Conservation (phyloP, 1,284 basidiomycete species). For the Ganoderma lingzhi region DNA sequence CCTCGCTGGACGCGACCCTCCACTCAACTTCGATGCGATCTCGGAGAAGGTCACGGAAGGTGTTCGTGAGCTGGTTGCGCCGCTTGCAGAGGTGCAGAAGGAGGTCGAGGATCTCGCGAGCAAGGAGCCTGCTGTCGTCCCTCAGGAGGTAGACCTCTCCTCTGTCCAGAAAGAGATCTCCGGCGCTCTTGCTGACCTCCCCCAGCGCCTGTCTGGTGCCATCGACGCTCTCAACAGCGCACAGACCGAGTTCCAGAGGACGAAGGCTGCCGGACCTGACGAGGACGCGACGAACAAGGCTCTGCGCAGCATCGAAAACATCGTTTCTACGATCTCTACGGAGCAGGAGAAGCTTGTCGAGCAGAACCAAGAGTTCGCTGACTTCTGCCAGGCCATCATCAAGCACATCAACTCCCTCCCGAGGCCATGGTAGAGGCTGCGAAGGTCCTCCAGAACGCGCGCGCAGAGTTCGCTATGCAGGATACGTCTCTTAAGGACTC, state of each 20-base stretch:
- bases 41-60: conserved; percentile 63
- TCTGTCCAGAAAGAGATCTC: conserved; percentile 41
- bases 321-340: conserved; percentile 50
- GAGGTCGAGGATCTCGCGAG: conserved; percentile 49
- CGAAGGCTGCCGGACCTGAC: conserved; percentile 38
- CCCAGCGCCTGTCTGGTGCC: conserved; percentile 49
- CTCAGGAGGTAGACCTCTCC: conserved; percentile 31
- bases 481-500: conserved; percentile 66
- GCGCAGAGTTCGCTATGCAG: conserved; percentile 67
- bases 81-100: conserved; percentile 55
- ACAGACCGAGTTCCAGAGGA: conserved; percentile 44
- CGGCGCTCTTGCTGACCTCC: conserved; percentile 51
- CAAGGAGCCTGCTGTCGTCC: conserved; percentile 35
- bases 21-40: conserved; percentile 68
- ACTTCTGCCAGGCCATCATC: conserved; percentile 58
- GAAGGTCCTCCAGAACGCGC: conserved; percentile 62
- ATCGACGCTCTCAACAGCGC: conserved; percentile 49
- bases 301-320: conserved; percentile 52
- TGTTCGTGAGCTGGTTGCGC: conserved; percentile 56
- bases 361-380: conserved; percentile 56
- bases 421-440: conserved; percentile 61
- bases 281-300: conserved; percentile 34
- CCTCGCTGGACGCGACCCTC: conserved; percentile 75
- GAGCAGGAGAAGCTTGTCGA: conserved; percentile 54
- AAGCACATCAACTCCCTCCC: conserved; percentile 66